Percentiles rank a stretch among this genome's conserved stretches.
Evolutionary conservation across 2,329 filamentous ascomycete species (phyloP).

Genomic region (Septoria petroselini): DNA sequence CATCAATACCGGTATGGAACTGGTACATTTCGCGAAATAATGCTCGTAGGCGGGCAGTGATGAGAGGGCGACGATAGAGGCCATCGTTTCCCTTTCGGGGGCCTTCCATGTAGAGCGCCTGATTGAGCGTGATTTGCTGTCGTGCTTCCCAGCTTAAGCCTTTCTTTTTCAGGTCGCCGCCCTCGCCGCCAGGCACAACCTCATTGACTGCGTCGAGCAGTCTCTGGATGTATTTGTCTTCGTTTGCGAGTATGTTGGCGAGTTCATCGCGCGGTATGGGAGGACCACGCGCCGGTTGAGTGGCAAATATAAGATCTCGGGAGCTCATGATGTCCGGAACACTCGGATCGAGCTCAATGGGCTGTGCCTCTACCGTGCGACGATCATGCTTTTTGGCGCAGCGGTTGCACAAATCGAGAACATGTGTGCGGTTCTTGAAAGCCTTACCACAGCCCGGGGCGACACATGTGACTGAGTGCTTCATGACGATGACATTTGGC

Average conservation of each 20-base stretch:
- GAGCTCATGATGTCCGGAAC: constrained; percentile 15
- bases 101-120: constrained; percentile 17
- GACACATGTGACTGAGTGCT: constrained; percentile 9
- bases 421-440: constrained; percentile 11
- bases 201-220: constrained; percentile 21
- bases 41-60: constrained; percentile 23
- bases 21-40: constrained; percentile 20
- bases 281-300: constrained; percentile 10
- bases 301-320: constrained; percentile 15
- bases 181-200: constrained; percentile 7
- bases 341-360: constrained; percentile 14
- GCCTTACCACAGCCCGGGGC: constrained; percentile 9
- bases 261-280: constrained; percentile 7
- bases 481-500: constrained; percentile 3
- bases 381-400: constrained; percentile 22
- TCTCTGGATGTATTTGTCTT: constrained; percentile 19
- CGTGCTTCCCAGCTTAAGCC: constrained; percentile 9
- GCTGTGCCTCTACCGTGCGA: constrained; percentile 12
- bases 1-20: constrained; percentile 18
- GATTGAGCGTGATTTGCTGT: constrained; percentile 24
- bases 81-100: constrained; percentile 10
- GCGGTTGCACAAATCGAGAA: constrained; percentile 19
- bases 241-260: neutral
- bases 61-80: constrained; percentile 11
- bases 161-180: neutral